A percentile compares a stretch with the other conserved stretches of the same genome.
phyloP scores from a whole-genome alignment of 208 protist species.

The Leishmania mexicana region DNA sequence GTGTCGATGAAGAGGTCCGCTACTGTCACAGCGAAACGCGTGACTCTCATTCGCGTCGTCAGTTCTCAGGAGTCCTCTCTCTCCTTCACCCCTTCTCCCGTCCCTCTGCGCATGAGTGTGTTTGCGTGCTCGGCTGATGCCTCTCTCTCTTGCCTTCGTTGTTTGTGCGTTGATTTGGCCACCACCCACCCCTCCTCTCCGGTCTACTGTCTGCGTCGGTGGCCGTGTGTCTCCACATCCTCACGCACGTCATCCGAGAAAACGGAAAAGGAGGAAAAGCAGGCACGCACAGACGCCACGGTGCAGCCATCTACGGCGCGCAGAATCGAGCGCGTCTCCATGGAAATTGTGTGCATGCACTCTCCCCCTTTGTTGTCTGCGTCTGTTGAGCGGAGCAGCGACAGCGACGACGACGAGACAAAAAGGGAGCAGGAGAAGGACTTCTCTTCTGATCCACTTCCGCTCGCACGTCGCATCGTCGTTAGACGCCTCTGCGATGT shows the following conservation, averaged over 20 bases:
- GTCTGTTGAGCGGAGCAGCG: not conserved
- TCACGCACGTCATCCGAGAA: not conserved
- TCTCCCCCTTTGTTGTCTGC: not conserved
- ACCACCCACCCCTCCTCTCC: not conserved
- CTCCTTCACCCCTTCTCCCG: not conserved
- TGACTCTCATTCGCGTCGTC: not conserved
- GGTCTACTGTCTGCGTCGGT: not conserved
- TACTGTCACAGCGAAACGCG: not conserved
- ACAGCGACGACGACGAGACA: not conserved
- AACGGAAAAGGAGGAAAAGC: not conserved
- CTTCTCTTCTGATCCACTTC: not conserved
- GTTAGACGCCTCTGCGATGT: not conserved
- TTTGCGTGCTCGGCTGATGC: not conserved
- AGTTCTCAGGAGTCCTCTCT: not conserved
- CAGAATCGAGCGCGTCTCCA: not conserved
- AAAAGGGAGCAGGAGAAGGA: not conserved
- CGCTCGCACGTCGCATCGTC: not conserved
- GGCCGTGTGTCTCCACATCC: not conserved
- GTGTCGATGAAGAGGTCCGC: not conserved
- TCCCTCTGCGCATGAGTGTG: not conserved
- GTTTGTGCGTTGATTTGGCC: not conserved
- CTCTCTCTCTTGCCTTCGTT: not conserved
- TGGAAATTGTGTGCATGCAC: not conserved
- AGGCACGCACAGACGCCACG: not conserved
- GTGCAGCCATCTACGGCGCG: not conserved